Base-by-base conservation (phyloP, 2,329 filamentous ascomycete genomes). In the Venturia nashicola region DNA sequence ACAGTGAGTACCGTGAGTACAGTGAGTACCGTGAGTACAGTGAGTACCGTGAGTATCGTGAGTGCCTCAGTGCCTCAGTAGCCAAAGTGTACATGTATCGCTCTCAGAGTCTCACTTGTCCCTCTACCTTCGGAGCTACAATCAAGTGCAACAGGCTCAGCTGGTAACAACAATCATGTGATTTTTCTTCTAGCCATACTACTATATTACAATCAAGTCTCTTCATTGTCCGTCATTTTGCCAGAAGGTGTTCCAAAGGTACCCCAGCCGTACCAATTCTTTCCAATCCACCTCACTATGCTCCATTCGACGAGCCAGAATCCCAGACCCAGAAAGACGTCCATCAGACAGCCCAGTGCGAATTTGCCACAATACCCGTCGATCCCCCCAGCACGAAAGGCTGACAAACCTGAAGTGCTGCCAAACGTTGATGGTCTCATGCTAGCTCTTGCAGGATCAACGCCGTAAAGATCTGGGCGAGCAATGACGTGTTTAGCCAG, bases 301-400 rank as follows among this genome's bases (percentile, higher is more conserved):
- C 32, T 12, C 46, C 48, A 63, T 20, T 63, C 61, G 12, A 39
- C 20, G 12, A 63, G 32, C 61, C 61, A 63, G 51, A 51, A 63
- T 14, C 46, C 61, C 36, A 63, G 8, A 16, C 61, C 61, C 27
- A 63, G 20, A 11, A 23, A 36, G 14, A 36, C 61, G 14, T 63
- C 61, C 46, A 63, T 23, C 20, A 57, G 8, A 57, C 46, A 40
- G n/a, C 27, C 34, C 46, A 63, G 34, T 11, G 36, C 61, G 11
- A 63, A 34, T 4, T 59, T 46, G 42, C 46, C 51, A 23, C 36
- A 20, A 16, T 51, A 46, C 9, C 48, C 42, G 32, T 39, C 42
- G 1, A 57, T 16, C 4, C 20, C 36, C 5, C 61, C 46, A 32
- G 32, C 23, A 32, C n/a, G 32, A 36, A 63, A 32, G 12, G 27